phyloP scores from a whole-genome alignment of 2,329 filamentous ascomycete genomes.

The Cytospora mali region DNA sequence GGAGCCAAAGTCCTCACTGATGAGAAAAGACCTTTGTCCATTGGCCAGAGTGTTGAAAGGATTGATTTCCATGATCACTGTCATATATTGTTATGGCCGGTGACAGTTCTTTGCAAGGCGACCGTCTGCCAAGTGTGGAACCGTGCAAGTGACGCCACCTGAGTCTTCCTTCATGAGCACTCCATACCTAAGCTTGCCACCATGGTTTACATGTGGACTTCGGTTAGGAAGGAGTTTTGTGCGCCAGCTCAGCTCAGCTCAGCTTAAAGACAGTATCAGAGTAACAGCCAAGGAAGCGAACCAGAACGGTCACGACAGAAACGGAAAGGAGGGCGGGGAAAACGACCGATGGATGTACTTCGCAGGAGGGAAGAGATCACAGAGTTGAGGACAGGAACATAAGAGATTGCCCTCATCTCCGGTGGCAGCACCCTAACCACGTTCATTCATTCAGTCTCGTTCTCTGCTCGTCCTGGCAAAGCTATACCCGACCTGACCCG shows the following conservation, averaged over 20 bases:
- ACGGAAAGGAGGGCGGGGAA: background rate
- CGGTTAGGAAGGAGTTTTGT: no score
- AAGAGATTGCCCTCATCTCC: background rate
- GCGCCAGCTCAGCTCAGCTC: no score
- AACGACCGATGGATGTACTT: background rate
- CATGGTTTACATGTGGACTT: background rate
- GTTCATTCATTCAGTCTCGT: background rate
- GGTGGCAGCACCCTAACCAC: background rate
- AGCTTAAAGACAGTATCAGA: background rate
- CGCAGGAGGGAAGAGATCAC: background rate
- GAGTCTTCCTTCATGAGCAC: no score
- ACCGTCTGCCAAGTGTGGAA: background rate
- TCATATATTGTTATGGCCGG: no score
- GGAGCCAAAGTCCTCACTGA: no score
- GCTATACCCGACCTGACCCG: background rate
- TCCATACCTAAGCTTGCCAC: no score
- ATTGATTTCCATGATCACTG: no score
- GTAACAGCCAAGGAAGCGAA: background rate
- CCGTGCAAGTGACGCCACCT: no score
- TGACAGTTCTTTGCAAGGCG: background rate
- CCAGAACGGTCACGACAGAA: background rate
- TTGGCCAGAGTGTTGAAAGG: no score
- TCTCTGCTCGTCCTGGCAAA: background rate
- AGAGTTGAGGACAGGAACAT: background rate
- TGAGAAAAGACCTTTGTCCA: no score